phyloP scores from a whole-genome alignment of 2,329 filamentous ascomycete genomes.

The Neopestalotiopsis rosae region DNA sequence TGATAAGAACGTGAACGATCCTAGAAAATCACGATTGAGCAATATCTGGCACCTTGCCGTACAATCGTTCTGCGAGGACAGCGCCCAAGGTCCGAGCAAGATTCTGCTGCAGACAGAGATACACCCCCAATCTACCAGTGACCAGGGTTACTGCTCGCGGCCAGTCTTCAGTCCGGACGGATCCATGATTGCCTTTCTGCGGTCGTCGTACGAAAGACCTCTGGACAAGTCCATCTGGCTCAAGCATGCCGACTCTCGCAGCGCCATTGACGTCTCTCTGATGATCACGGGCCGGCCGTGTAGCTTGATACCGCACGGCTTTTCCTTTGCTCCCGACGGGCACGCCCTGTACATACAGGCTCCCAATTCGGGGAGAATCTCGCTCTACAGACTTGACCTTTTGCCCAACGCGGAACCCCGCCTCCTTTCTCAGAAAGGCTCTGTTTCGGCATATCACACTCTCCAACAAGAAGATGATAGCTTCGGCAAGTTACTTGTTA shows the following conservation, averaged over 20 bases:
- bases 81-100: conserved; percentile 26
- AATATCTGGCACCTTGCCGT: conserved; percentile 41
- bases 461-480: conserved; percentile 31
- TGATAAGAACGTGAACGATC: conserved; percentile 25
- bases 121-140: neutral
- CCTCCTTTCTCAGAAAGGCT: conserved; percentile 32
- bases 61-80: conserved; percentile 35
- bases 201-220: conserved; percentile 28
- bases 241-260: conserved; percentile 33
- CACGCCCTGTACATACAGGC: conserved; percentile 41
- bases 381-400: conserved; percentile 41
- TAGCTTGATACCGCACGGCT: conserved; percentile 34
- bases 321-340: conserved; percentile 41
- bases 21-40: conserved; percentile 21
- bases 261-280: conserved; percentile 34
- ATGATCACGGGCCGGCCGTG: conserved; percentile 33
- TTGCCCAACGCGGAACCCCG: conserved; percentile 32
- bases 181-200: conserved; percentile 40
- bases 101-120: conserved; percentile 27
- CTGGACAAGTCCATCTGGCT: conserved; percentile 37
- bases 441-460: conserved; percentile 34
- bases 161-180: conserved; percentile 45
- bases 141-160: conserved; percentile 24
- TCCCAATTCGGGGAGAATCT: conserved; percentile 37
- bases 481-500: conserved; percentile 39